Conservation (phyloP, 2,329 filamentous ascomycete genomes). For the Xylariaceae sp. region DNA sequence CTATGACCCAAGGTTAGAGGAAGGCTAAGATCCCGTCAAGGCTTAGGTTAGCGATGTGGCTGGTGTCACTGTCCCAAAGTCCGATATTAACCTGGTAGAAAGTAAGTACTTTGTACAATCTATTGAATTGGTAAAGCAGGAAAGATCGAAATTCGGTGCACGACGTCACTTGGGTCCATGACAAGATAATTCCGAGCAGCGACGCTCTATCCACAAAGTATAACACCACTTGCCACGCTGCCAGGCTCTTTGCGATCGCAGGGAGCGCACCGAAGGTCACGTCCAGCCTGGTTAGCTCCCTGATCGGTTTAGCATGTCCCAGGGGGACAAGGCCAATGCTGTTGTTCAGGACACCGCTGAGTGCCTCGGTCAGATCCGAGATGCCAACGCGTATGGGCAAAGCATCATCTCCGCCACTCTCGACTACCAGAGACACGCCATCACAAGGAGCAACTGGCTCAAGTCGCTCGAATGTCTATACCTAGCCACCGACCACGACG, state of each 20-base stretch:
- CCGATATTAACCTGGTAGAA: no score
- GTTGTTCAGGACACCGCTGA: conserved; percentile 27
- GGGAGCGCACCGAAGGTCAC: conserved; percentile 6
- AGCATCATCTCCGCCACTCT: conserved; percentile 24
- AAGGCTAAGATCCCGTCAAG: no score
- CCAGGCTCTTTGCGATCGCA: no score
- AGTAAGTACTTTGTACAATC: no score
- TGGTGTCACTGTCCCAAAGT: no score
- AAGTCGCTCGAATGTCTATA: conserved; percentile 27
- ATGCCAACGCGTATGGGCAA: conserved; percentile 10
- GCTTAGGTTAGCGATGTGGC: conserved; percentile 7
- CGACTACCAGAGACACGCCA: conserved; percentile 19
- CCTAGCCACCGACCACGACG: conserved; percentile 12
- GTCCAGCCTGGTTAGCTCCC: background rate
- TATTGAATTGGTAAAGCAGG: no score
- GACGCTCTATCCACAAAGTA: no score
- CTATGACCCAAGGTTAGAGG: background rate
- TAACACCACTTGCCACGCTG: no score
- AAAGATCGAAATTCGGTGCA: conserved; percentile 1
- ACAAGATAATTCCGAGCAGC: no score
- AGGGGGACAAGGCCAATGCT: conserved; percentile 16
- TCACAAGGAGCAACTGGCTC: conserved; percentile 25
- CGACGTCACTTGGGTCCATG: conserved; percentile 7
- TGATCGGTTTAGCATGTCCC: conserved; percentile 23
- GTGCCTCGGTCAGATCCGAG: conserved; percentile 25